Evolutionary conservation across 192 early-diverging fungal species (phyloP).

Genomic region (Rhizoclosmatium globosum): DNA sequence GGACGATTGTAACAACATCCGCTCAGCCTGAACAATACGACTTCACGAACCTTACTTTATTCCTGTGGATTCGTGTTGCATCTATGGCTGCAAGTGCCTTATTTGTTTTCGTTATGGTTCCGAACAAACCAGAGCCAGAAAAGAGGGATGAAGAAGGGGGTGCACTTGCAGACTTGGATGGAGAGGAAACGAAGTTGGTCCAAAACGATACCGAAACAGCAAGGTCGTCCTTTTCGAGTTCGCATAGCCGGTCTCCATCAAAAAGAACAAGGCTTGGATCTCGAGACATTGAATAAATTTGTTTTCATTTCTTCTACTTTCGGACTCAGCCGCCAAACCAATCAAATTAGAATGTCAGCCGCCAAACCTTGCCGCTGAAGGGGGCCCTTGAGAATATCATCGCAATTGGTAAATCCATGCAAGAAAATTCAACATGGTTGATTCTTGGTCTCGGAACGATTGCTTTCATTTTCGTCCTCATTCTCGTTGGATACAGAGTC

Average conservation of each 20-base stretch:
- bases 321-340: too few relatives aligned
- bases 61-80: constrained; percentile 38
- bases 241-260: not conserved
- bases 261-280: not conserved
- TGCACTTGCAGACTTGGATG: not conserved
- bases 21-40: constrained; percentile 22
- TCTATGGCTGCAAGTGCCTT: constrained; percentile 27
- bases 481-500: too few relatives aligned
- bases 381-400: too few relatives aligned
- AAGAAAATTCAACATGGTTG: too few relatives aligned
- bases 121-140: constrained; percentile 20
- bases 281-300: too few relatives aligned
- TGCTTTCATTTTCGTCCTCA: too few relatives aligned
- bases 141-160: not conserved
- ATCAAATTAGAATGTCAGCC: too few relatives aligned
- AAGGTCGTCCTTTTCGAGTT: not conserved
- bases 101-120: constrained; percentile 36
- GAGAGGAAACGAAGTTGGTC: constrained; percentile 3
- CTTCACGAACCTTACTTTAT: constrained; percentile 26
- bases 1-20: not conserved
- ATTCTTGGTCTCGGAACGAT: too few relatives aligned
- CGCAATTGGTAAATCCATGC: too few relatives aligned
- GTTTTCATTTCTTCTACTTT: too few relatives aligned
- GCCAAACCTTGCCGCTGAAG: too few relatives aligned
- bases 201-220: not conserved